These are phyloP conservation scores for Scedosporium dehoogii DNA, from an alignment of 2,329 filamentous ascomycete species.

Conservation along the genomic window DNA sequence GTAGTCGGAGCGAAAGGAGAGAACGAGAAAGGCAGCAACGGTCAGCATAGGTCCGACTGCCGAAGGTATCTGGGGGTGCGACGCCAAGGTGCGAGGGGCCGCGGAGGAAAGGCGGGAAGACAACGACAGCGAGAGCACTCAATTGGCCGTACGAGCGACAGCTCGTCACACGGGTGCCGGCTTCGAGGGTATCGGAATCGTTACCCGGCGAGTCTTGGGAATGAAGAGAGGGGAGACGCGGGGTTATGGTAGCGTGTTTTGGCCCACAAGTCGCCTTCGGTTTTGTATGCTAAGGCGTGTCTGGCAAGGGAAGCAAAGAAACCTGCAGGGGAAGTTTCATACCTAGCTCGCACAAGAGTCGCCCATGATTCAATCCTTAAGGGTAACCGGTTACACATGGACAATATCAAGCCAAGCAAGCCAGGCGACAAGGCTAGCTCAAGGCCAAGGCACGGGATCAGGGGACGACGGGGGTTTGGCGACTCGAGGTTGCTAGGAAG, in stretches of 20 bases:
- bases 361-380: slow-evolving; percentile 38
- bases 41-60: background rate
- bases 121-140: background rate
- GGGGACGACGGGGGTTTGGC: background rate
- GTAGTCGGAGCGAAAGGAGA: background rate
- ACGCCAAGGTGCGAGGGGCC: background rate
- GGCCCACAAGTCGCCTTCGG: background rate
- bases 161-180: slow-evolving; percentile 3
- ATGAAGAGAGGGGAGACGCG: background rate
- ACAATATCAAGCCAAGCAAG: slow-evolving; percentile 13
- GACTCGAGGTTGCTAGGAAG: background rate
- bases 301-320: slow-evolving; percentile 9
- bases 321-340: slow-evolving; percentile 18
- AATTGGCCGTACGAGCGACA: background rate
- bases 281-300: slow-evolving; percentile 6
- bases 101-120: background rate
- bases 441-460: background rate
- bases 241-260: background rate
- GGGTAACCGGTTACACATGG: slow-evolving; percentile 33
- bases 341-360: slow-evolving; percentile 33
- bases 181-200: background rate
- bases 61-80: background rate
- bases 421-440: slow-evolving; percentile 49
- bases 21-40: background rate
- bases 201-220: background rate